Evolutionary conservation across 306 rosid genomes (phyloP), one percentile per base, ranked within the genome.

Genomic region (Cucurbita ficifolia): DNA sequence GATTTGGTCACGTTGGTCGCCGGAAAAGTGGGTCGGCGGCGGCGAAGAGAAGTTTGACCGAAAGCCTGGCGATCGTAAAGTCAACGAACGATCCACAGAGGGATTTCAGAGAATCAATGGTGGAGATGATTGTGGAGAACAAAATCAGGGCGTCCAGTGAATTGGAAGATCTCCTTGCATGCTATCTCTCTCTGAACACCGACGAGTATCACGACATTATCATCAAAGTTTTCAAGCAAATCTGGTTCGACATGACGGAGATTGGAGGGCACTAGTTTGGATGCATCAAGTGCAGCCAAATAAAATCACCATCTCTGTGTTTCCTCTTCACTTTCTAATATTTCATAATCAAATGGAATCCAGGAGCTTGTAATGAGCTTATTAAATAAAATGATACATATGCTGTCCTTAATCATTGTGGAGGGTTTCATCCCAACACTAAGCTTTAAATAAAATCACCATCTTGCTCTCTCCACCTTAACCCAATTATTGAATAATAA

Each of bases 131-230:
- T 46, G 86, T 87, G 80, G 83, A 86, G 87, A 86, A 94, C 81
- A 89, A 94, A 76, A 91, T 94, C 49, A 91, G 88, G 74, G 83
- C 79, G 1, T 91, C 97, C 2, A 89, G 85, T 85, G 99, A 91
- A 52, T 84, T 91, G 82, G 99, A 94, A 72, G 99, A 91, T 55
- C 99, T 94, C 79, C 97, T 94, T 75, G 97, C 96, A 50, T 91
- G 97, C 42, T 94, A 91, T 73, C 96, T 94, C 4, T 84, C 91
- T 48, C 67, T 94, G 54, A 94, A 94, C 74, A 82, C 97, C 45
- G 92, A 94, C 75, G 97, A 91, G 79, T 91, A 94, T 76, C 99
- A 94, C 68, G 89, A 83, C n/a, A 77, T 89, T 61, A 94, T 94
- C 72, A 84, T 94, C 87, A 82, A 86, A 55, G 97, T 91, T 72